phyloP scores from a whole-genome alignment of 2,329 filamentous ascomycete species.

The Hypocrella siamensis region DNA sequence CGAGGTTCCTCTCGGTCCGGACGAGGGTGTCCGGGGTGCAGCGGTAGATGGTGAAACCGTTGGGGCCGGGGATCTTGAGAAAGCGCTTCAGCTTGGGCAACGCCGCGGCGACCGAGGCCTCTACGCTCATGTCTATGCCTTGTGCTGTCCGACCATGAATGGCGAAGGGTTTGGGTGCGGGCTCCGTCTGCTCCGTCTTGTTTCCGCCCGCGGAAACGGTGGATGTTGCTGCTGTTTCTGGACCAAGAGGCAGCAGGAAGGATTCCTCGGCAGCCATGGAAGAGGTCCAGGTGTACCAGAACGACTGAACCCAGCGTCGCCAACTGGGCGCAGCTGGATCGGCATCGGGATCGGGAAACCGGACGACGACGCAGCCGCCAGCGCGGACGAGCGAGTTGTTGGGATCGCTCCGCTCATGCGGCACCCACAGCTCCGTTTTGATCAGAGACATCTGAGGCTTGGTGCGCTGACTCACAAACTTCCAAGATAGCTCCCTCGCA shows the following conservation, averaged over 20 bases:
- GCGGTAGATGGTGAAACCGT: not conserved
- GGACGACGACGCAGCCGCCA: constrained; percentile 1
- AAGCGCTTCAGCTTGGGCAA: constrained; percentile 1
- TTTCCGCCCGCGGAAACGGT: not conserved
- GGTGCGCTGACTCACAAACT: constrained; percentile 12
- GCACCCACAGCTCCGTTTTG: constrained; percentile 1
- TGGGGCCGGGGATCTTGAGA: not conserved
- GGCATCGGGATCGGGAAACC: constrained; percentile 1
- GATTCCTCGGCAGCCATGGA: not conserved
- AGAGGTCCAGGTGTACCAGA: not conserved
- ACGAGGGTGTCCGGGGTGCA: constrained; percentile 1
- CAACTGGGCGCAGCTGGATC: constrained; percentile 1
- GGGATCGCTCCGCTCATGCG: not conserved
- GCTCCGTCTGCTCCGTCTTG: not conserved
- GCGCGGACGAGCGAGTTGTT: not conserved
- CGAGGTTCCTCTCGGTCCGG: constrained; percentile 1
- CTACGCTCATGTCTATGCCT: constrained; percentile 1
- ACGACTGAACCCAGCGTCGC: not conserved
- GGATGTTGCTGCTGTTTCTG: not conserved
- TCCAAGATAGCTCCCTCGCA: constrained; percentile 4
- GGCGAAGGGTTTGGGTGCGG: not conserved
- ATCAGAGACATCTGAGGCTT: constrained; percentile 2
- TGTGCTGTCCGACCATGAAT: constrained; percentile 1
- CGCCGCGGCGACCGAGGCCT: not conserved
- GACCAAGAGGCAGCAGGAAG: not conserved